Conservation (phyloP, 352 stramenopile species). For the Phytophthora macrochlamydospora region DNA sequence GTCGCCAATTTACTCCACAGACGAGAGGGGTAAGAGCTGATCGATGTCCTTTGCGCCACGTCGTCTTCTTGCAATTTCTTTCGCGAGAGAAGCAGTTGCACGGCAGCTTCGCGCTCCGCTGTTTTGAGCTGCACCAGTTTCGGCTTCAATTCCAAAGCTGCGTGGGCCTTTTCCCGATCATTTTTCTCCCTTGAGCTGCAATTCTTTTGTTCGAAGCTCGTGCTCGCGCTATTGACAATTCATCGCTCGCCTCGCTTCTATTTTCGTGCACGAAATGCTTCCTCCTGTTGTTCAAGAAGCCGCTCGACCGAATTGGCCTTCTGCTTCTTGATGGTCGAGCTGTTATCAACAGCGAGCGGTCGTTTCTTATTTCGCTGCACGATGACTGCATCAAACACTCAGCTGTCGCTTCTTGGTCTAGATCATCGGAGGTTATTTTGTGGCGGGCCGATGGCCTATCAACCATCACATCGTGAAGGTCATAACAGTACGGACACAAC, state of each 20-base stretch:
- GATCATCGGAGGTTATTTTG: neutral
- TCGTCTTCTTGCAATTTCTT: constrained; percentile 1
- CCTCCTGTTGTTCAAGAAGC: neutral
- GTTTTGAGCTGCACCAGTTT: constrained; percentile 1
- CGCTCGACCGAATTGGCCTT: neutral
- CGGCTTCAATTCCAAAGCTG: neutral
- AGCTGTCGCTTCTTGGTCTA: neutral
- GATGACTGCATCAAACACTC: neutral
- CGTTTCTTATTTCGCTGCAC: neutral
- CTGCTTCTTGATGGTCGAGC: neutral
- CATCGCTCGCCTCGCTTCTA: neutral
- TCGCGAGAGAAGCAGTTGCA: constrained; percentile 1
- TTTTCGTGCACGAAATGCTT: neutral
- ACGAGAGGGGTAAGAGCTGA: neutral
- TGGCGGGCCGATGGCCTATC: neutral
- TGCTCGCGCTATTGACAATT: neutral
- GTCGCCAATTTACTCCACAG: no score
- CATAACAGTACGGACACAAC: neutral
- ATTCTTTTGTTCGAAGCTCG: neutral
- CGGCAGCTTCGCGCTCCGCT: neutral
- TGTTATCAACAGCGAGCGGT: neutral
- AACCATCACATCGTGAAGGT: neutral
- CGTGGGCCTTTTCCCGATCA: neutral
- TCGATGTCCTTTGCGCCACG: neutral
- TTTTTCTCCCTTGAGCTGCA: constrained; percentile 2